A percentile compares a stretch with the other conserved stretches of the same genome.
These are phyloP conservation scores for Vinca minor DNA, from an alignment of 257 asterid genomes.

Conservation along the genomic window DNA sequence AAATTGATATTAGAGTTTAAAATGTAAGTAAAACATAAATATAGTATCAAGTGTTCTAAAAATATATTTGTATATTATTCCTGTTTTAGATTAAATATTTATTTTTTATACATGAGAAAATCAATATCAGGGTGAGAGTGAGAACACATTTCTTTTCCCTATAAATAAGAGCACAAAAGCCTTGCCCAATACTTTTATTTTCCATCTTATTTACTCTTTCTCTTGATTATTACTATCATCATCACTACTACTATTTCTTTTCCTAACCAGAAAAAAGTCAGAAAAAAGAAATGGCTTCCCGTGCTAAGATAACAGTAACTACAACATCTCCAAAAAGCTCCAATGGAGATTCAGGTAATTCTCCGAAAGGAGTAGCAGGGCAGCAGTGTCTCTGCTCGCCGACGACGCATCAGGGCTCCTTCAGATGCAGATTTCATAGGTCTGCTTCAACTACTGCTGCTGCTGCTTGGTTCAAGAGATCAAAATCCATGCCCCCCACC, in stretches of 20 bases:
- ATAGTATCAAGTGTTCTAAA: too few relatives aligned
- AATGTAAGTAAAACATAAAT: too few relatives aligned
- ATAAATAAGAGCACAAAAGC: background rate
- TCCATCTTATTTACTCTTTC: background rate
- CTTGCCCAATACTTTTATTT: background rate
- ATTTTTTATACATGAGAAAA: too few relatives aligned
- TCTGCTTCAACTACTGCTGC: slow-evolving; percentile 21
- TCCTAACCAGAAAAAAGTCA: background rate
- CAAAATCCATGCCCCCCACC: slow-evolving; percentile 32
- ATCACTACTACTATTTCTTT: background rate
- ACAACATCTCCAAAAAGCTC: slow-evolving; percentile 15
- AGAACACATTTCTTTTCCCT: background rate
- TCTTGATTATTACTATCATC: background rate
- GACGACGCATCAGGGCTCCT: slow-evolving; percentile 48
- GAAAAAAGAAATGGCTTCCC: slow-evolving; percentile 14
- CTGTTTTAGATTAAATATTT: background rate
- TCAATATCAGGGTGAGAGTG: too few relatives aligned
- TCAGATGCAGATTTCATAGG: slow-evolving; percentile 45
- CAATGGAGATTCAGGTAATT: slow-evolving; percentile 4
- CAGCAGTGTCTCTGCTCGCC: slow-evolving; percentile 48
- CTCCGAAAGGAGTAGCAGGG: slow-evolving; percentile 30
- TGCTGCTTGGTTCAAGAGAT: slow-evolving; percentile 23
- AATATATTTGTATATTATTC: too few relatives aligned
- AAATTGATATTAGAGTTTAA: too few relatives aligned
- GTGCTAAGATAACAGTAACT: slow-evolving; percentile 7